Evolutionary conservation across 192 early-diverging fungal genomes (phyloP), one percentile per base, ranked within the genome.

Genomic region (Coemansia sp.): DNA sequence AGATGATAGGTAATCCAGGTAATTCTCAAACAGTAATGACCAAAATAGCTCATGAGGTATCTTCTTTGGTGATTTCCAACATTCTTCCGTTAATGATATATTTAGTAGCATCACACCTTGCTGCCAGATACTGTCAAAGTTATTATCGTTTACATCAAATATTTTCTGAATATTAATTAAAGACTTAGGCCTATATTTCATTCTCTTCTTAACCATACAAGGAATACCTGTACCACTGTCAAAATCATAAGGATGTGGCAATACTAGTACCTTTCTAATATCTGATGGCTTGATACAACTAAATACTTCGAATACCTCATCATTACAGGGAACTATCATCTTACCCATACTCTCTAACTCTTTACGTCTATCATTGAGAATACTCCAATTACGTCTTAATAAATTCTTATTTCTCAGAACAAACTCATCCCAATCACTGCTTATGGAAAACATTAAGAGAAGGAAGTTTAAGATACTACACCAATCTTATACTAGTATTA

Each of bases 11-110:
- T 53, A 62, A 14, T 62, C 50, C 7, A 62, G 14, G 20, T 52
- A 54, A 0, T 42, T 34, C 21, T 62, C 61, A 37, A 62, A 62
- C 20, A 62, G 23, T 7, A 31, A 25, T 0, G 61, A 62, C 61
- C 61, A 62, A 34, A 62, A 62, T 34, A 62, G 7, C 21, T 62
- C 61, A 40, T 62, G 61, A 40, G 61, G 50, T 53, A 62, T 62
- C 34, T 62, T 62, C 10, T 40, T 25, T 0, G 34, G 17, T 31
- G 22, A 37, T 7, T 34, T 49, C 4, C 25, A 26, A 3, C 31
- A 47, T 54, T 62, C 61, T 40, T 62, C 61, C 3, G 61, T 62
- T 4, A 62, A 31, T 14, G 61, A 14, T 51, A 62, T 50, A 31
- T 62, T 62, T 17, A 36, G 48, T 9, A 62, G 51, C 3, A 62